Evolutionary conservation across 1,139 yeast species (phyloP), one percentile per base, ranked within the genome.

Genomic region (Kurtzmaniella natalensis): DNA sequence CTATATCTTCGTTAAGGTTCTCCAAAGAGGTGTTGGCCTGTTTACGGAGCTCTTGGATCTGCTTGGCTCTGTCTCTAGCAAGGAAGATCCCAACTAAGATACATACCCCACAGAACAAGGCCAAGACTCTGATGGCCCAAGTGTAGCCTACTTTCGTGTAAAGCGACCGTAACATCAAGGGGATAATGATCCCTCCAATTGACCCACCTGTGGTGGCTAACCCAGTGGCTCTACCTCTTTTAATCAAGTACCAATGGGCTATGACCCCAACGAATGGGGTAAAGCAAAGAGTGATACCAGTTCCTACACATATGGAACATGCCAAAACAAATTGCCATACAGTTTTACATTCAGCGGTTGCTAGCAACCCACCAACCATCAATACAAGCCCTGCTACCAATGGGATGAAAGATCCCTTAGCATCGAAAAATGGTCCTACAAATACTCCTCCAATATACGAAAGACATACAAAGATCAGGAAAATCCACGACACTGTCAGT

Each of bases 161-260:
- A 15, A 64, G 47, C 5, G 53, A 41, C 29, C 65, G 51, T 28
- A 64, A 51, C 49, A 64, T 49, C 31, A 63, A 45, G 2, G 69
- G 68, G 27, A 63, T 51, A 5, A 57, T 46, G 8, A 63, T 50
- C 2, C 70, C 69, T 8, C 71, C 71, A 3, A 63, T 49, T 3
- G 66, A 58, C 1, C 70, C 70, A 3, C 70, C 71, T 20, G 56
- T 46, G 3, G 70, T 63, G 10, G 69, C 69, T 18, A 61, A 37
- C 0, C 66, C 68, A 19, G 57, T 55, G 14, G 66, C 66, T 29
- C 51, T 41, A 2, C 69, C 71, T 36, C 69, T 43, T 35, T 55
- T 59, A 16, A 42, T 37, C 16, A 51, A 47, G 35, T 63, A 61
- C 70, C 70, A 64, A 39, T 64, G 70, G 36, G 64, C 59, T 8